Percentiles rank a stretch among this genome's conserved stretches.
These are phyloP conservation scores for Russula vinacea DNA, from an alignment of 768 basidiomycete species.

Conservation along the genomic window DNA sequence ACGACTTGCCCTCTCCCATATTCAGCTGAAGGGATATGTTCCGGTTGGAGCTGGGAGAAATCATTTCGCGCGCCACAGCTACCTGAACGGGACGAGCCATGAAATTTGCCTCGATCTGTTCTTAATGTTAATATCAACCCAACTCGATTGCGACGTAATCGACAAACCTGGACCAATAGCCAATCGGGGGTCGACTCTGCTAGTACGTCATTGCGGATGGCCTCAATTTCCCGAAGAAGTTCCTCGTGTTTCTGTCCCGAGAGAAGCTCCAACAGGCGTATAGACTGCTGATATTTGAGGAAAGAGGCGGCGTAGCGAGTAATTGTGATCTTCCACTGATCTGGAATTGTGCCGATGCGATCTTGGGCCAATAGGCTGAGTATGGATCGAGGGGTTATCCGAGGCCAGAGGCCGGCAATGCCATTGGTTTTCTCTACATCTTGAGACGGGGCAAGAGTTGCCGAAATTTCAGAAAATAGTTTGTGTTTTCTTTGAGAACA, in stretches of 20 bases:
- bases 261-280: background rate
- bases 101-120: background rate
- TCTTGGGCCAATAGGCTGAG: background rate
- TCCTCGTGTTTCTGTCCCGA: background rate
- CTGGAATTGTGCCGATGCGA: background rate
- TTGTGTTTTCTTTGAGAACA: background rate
- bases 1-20: background rate
- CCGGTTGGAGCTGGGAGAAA: background rate
- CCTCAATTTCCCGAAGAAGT: background rate
- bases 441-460: background rate
- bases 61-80: background rate
- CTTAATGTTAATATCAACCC: background rate
- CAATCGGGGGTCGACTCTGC: background rate
- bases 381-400: background rate
- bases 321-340: background rate
- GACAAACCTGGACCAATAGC: background rate
- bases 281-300: background rate
- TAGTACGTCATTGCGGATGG: background rate
- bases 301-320: background rate
- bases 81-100: background rate
- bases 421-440: background rate
- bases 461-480: background rate
- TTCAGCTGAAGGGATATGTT: background rate
- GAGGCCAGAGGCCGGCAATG: background rate
- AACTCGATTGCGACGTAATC: background rate